Base-by-base conservation (phyloP, 768 basidiomycete species). In the Amyloporia xantha region DNA sequence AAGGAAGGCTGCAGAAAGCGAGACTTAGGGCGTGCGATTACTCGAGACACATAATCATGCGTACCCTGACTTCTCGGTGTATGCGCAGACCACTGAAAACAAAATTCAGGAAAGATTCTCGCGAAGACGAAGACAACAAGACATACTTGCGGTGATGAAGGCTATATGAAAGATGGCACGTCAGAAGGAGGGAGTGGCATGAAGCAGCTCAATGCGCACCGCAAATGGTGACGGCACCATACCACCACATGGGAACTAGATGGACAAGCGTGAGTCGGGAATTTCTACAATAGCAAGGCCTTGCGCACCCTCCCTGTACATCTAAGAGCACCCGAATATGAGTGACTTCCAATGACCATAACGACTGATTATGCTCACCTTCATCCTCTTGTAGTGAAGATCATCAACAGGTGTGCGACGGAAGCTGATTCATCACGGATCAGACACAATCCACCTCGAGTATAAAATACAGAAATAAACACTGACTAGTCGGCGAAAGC, bases 321-420 rank as follows among this genome's bases (percentile, higher is more conserved):
- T 39, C 46, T 23, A 39, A 6, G 24, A n/a, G n/a, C n/a, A n/a
- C 30, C 7, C 7, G 30, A 20, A n/a, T n/a, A 30, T 26, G 28
- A 5, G 4, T 15, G 20, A 27, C 17, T 7, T 33, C 7, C n/a
- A n/a, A n/a, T n/a, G n/a, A n/a, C n/a, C n/a, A 33, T 33, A 15
- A 33, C 7, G 17, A 5, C 24, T 9, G 6, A 19, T 19, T 15
- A 21, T 23, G 53, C 62, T 59, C 3, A 63, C 66, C 59, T 72
- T 69, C 79, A 82, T 81, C 59, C 78, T 74, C n/a, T 64, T 64
- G 28, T 76, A 73, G 60, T 82, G 81, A 19, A 76, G 73, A 52
- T 82, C 79, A 25, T 73, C 25, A 10, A 47, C 17, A 12, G 46
- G 46, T 19, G 19, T 35, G 3, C 23, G 35, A 5, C 19, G 35